Evolutionary conservation across 1,284 basidiomycete species (phyloP), one percentile per base, ranked within the genome.

Genomic region (Xanthoconium separans): DNA sequence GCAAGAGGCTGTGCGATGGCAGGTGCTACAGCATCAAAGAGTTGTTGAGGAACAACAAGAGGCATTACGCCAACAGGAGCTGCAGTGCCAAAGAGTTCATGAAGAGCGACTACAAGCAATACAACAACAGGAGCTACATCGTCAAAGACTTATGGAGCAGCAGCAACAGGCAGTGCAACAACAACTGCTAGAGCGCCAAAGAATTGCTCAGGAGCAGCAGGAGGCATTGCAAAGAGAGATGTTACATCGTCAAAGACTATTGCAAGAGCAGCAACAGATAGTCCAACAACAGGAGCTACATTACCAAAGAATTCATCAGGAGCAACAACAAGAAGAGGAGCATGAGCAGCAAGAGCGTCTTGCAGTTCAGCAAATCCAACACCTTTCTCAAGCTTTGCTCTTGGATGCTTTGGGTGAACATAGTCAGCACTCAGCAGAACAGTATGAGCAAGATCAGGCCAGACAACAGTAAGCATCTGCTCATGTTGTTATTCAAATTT

Each of bases 371-470:
- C 37, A 53, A 30, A 20, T 53, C 0, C 13, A 15, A 9, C 36
- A 49, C 30, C 29, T 51, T 0, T 57, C 52, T 37, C 46, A 51
- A 20, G 11, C 11, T 2, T 40, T 49, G 4, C 47, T 52, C 10
- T 33, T n/a, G 10, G 8, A 53, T 6, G 44, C 56, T 22, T 11
- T 52, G 0, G 8, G n/a, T n/a, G 56, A 58, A 29, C n/a, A 58
- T 50, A 57, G 34, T 47, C 18, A 49, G 9, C 2, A 4, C 2
- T 57, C 44, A 34, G 55, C 18, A 27, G 47, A 57, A n/a, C 55
- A 58, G 0, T 56, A 58, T 58, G 30, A 57, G 4, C 55, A 57
- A 9, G 55, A 58, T 29, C 47, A 52, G 2, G 3, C n/a, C 4
- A 48, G 39, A 36, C 40, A 51, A 16, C 16, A 36, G 6, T 16